Evolutionary conservation across 192 early-diverging fungal species (phyloP), one percentile per base, ranked within the genome.

Genomic region (Umbelopsis isabellina): DNA sequence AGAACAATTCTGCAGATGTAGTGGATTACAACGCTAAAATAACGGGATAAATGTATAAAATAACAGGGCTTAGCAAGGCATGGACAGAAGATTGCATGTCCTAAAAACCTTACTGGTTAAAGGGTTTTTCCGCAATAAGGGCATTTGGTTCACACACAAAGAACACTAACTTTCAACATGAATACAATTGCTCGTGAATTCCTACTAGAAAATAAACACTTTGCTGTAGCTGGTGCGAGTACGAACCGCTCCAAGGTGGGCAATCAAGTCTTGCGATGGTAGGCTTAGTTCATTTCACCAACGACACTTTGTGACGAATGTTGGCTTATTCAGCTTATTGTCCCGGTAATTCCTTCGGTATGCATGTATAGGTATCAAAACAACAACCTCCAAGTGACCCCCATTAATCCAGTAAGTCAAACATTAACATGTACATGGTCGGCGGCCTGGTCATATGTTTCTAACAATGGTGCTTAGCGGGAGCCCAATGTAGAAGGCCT

Each of bases 211-310:
- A 61, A 61, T 61, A 30, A 61, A 21, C 79, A 83, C 47, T 91
- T 85, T 69, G 91, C 89, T 12, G 89, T 92, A 53, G 93, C 94
- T 5, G 95, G 95, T 15, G 95, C 95, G 4, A 89, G 86, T 27
- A 73, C 75, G 35, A 87, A 92, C 70, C 81, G 76, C 13, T 48
- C 85, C 44, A 97, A 97, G 82, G 94, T 88, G 78, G 95, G 95
- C 49, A 92, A 94, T 85, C 90, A 86, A 68, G 91, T 96, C 11
- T 85, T 96, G 30, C 75, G 82, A 41, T 96, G 92, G 91, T 94
- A 90, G 30, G 44, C 30, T 20, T 11, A 55, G 7, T 33, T 46
- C 12, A n/a, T 6, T 70, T 49, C n/a, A 16, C 27, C 33, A 21
- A n/a, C 45, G 67, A 49, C 23, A 10, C 49, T 33, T 33, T n/a